Evolutionary conservation across 192 early-diverging fungal genomes (phyloP).

Genomic region (Helicostylum pulchrum): DNA sequence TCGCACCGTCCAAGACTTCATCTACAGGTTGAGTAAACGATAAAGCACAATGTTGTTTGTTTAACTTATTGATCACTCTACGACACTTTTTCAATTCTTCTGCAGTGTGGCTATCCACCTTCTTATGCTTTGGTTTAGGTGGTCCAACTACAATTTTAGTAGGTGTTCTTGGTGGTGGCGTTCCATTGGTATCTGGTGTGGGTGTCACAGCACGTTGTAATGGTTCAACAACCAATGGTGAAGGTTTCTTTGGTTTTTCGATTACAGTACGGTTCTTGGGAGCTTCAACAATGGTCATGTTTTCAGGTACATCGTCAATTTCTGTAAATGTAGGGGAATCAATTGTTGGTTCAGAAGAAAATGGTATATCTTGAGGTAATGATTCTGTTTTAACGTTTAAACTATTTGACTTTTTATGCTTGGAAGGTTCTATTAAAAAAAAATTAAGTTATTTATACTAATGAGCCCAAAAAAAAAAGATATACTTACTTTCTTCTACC

Average conservation of each 20-base stretch:
- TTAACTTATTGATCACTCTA: conserved; percentile 41
- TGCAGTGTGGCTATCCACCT: conserved; percentile 14
- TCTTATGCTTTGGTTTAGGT: conserved; percentile 11
- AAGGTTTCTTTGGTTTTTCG: neutral
- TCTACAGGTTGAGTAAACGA: conserved; percentile 66
- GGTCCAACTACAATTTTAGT: neutral
- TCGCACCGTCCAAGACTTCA: conserved; percentile 47
- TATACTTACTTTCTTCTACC: conserved; percentile 8
- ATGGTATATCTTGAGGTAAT: conserved; percentile 19
- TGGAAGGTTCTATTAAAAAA: conserved; percentile 8
- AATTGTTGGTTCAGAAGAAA: neutral
- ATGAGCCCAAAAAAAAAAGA: no score
- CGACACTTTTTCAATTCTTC: conserved; percentile 37
- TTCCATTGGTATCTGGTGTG: neutral
- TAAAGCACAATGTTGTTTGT: conserved; percentile 47
- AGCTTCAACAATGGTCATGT: conserved; percentile 18
- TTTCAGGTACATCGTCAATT: conserved; percentile 25
- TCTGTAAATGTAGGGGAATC: neutral
- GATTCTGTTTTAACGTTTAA: conserved; percentile 22
- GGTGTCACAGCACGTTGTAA: neutral
- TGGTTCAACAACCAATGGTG: neutral
- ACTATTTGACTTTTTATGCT: conserved; percentile 16
- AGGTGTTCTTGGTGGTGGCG: neutral
- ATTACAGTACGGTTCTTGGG: conserved; percentile 18
- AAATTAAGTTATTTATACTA: conserved; percentile 7